Evolutionary conservation across 495 filamentous ascomycete species (phyloP).

Genomic region (Parachaetomium inaequale): DNA sequence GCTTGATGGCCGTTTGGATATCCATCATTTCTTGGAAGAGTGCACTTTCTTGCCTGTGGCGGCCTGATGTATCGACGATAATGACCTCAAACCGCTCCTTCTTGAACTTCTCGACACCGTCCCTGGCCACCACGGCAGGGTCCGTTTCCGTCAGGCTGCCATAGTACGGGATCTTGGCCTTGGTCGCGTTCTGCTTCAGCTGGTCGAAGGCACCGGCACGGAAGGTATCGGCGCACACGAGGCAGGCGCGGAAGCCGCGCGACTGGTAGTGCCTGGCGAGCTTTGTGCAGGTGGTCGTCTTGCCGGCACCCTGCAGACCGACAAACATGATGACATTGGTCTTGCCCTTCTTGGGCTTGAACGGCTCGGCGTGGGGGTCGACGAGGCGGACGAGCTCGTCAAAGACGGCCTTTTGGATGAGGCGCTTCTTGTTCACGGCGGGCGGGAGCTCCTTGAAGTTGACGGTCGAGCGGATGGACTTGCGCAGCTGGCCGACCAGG

Average conservation of each 20-base stretch:
- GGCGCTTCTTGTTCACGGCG: slow-evolving; percentile 91
- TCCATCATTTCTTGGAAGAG: slow-evolving; percentile 98
- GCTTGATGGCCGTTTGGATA: slow-evolving; percentile 85
- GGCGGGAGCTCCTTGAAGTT: slow-evolving; percentile 89
- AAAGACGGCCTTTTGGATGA: slow-evolving; percentile 97
- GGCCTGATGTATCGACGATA: slow-evolving; percentile 93
- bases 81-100: slow-evolving; percentile 98
- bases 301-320: slow-evolving; percentile 92
- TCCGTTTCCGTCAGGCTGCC: slow-evolving; percentile 94
- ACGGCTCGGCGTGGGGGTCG: slow-evolving; percentile 91
- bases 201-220: slow-evolving; percentile 98
- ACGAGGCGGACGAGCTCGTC: slow-evolving; percentile 95
- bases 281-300: slow-evolving; percentile 98
- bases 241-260: slow-evolving; percentile 86
- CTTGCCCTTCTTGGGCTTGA: slow-evolving; percentile 95
- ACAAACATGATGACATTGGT: slow-evolving; percentile 99
- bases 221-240: slow-evolving; percentile 98
- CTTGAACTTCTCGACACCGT: slow-evolving; percentile 98
- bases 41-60: slow-evolving; percentile 91
- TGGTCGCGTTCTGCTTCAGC: slow-evolving; percentile 97
- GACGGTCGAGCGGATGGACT: slow-evolving; percentile 84
- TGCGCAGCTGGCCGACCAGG: slow-evolving; percentile 88
- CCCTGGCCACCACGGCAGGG: slow-evolving; percentile 83
- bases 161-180: slow-evolving; percentile 98
- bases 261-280: slow-evolving; percentile 92